A percentile compares a stretch with the other conserved stretches of the same genome.
Conservation (phyloP, 805 yeast genomes). For the Cyberlindnera samutprakarnensis region DNA sequence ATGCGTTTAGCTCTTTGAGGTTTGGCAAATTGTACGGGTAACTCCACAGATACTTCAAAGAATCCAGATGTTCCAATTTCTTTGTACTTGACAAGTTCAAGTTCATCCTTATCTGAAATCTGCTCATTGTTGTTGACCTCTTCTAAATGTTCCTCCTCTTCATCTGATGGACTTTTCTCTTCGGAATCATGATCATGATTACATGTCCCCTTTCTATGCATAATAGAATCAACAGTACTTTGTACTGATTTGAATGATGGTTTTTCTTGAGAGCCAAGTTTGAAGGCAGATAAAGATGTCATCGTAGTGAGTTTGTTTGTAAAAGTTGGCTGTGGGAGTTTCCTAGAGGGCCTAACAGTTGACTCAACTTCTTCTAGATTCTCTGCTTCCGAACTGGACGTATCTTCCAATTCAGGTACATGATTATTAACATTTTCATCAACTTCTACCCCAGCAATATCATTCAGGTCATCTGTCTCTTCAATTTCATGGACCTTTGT, state of each 20-base stretch:
- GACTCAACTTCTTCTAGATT: no score
- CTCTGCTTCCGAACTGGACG: no score
- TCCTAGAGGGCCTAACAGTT: no score
- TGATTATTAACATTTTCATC: no score
- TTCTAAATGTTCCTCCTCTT: not conserved
- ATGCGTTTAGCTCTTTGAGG: not conserved
- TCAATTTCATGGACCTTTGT: no score
- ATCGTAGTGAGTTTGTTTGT: conserved; percentile 1
- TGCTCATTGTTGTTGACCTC: not conserved
- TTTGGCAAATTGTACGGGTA: conserved; percentile 5
- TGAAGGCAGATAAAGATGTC: conserved; percentile 9
- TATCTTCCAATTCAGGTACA: no score
- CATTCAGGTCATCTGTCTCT: no score
- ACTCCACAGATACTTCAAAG: conserved; percentile 5
- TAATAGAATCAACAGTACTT: conserved; percentile 6
- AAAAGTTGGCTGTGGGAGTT: no score
- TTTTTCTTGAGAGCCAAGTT: conserved; percentile 4
- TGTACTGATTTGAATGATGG: not conserved
- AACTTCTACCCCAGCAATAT: no score
- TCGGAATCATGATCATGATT: conserved; percentile 6
- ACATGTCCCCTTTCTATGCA: conserved; percentile 13
- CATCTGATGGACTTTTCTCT: no score
- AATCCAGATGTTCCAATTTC: conserved; percentile 10
- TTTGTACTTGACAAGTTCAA: conserved; percentile 8
- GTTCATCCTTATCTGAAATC: conserved; percentile 1